Percentiles rank a stretch among this genome's conserved stretches.
Conservation (phyloP, 768 basidiomycete genomes). For the Leccinum sublutescens region DNA sequence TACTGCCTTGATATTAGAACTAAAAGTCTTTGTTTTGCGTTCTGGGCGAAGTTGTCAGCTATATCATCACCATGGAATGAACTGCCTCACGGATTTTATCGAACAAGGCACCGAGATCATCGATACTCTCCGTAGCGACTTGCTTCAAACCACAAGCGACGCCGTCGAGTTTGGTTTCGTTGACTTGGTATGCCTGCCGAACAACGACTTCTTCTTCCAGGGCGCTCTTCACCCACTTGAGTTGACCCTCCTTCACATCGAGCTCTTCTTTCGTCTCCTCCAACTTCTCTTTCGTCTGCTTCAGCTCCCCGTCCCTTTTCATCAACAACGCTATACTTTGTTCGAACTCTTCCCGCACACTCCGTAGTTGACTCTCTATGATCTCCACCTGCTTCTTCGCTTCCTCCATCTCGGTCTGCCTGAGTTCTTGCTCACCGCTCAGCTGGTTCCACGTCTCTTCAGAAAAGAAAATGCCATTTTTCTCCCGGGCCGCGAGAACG, state of each 20-base stretch:
- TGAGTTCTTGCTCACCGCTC: slow-evolving; percentile 70
- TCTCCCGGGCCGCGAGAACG: slow-evolving; percentile 86
- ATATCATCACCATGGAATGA: not conserved
- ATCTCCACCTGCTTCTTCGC: slow-evolving; percentile 80
- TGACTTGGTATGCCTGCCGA: slow-evolving; percentile 72
- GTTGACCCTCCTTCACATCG: slow-evolving; percentile 50
- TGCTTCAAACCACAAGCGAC: slow-evolving; percentile 70
- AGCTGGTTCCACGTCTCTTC: slow-evolving; percentile 89
- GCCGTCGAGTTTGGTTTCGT: slow-evolving; percentile 66
- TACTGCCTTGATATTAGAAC: slow-evolving; percentile 65
- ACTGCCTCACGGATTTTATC: slow-evolving; percentile 72
- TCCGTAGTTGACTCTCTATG: slow-evolving; percentile 77
- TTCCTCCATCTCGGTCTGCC: slow-evolving; percentile 76
- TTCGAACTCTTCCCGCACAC: slow-evolving; percentile 87
- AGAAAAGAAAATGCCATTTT: slow-evolving; percentile 94
- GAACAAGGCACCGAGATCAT: slow-evolving; percentile 69
- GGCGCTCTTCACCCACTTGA: slow-evolving; percentile 54
- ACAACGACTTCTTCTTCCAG: slow-evolving; percentile 81
- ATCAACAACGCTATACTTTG: slow-evolving; percentile 78
- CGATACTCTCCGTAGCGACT: slow-evolving; percentile 63
- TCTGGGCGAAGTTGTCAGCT: slow-evolving; percentile 43
- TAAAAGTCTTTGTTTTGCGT: slow-evolving; percentile 65
- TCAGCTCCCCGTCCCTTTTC: slow-evolving; percentile 75
- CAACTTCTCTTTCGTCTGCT: slow-evolving; percentile 55
- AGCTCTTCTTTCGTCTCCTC: slow-evolving; percentile 52